Evolutionary conservation across 2,329 filamentous ascomycete genomes (phyloP).

Genomic region (Ascochyta rabiei): DNA sequence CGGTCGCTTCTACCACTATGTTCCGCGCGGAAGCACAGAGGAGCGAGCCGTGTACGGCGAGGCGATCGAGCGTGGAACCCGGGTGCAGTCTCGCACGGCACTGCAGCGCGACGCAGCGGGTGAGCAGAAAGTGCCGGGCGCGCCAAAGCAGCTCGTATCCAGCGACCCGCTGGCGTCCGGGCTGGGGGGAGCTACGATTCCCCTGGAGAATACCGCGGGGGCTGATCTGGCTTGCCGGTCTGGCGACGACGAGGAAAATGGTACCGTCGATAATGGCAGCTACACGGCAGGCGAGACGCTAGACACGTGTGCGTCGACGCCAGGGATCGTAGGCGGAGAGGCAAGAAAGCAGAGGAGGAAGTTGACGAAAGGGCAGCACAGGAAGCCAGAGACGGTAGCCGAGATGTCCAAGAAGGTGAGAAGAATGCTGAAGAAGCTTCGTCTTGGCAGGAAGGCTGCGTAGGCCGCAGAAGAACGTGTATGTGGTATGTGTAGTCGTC

Average conservation of each 20-base stretch:
- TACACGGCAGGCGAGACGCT: neutral
- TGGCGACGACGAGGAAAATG: neutral
- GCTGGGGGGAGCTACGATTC: no score
- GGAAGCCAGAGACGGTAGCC: neutral
- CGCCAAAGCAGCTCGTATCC: neutral
- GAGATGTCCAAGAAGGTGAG: neutral
- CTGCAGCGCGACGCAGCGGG: neutral
- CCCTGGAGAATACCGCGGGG: neutral
- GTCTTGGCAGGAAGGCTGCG: neutral
- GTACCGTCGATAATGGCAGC: neutral
- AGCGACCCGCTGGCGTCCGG: neutral
- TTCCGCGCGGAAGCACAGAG: neutral
- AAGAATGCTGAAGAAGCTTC: neutral
- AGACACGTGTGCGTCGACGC: neutral
- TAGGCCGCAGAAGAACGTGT: neutral
- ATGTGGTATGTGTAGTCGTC: no score
- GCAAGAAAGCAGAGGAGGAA: neutral
- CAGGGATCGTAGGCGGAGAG: neutral
- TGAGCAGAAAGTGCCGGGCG: neutral
- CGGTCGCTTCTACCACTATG: neutral
- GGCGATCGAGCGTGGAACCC: no score
- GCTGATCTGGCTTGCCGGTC: neutral
- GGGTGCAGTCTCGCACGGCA: no score
- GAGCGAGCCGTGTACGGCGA: neutral
- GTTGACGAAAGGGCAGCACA: neutral